Conservation (phyloP, 2,329 filamentous ascomycete species). For the Stagonosporopsis rhizophila region DNA sequence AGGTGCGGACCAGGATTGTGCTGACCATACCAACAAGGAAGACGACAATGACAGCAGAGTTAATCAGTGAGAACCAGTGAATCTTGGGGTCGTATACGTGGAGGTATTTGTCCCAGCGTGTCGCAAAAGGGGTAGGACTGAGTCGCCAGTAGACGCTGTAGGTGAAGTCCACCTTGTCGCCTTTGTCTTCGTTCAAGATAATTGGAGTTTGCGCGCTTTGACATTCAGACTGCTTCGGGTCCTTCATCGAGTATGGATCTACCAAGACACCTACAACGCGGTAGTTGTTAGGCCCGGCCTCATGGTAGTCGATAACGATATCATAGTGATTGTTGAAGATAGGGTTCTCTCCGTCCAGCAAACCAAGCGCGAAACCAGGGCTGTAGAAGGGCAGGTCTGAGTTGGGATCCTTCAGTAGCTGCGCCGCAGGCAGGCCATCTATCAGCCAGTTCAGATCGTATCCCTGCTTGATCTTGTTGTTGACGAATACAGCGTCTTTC, state of each 20-base stretch:
- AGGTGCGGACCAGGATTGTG: constrained; percentile 85
- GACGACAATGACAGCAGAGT: constrained; percentile 92
- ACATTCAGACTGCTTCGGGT: constrained; percentile 69
- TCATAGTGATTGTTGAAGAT: constrained; percentile 94
- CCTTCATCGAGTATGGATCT: constrained; percentile 75
- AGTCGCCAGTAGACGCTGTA: constrained; percentile 91
- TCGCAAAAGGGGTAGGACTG: constrained; percentile 89
- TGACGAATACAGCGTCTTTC: constrained; percentile 77
- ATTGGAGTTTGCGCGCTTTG: constrained; percentile 65
- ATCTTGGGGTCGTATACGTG: constrained; percentile 98
- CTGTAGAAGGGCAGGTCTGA: constrained; percentile 85
- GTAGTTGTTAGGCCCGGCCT: constrained; percentile 74
- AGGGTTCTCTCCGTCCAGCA: constrained; percentile 61
- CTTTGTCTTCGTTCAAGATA: constrained; percentile 68
- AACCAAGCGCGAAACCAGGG: constrained; percentile 85
- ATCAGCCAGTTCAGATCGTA: constrained; percentile 97
- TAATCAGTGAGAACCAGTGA: constrained; percentile 98
- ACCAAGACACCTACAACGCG: constrained; percentile 93
- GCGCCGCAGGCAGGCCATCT: constrained; percentile 90
- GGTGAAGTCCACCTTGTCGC: constrained; percentile 79
- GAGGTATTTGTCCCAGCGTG: constrained; percentile 97
- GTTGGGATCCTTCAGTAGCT: constrained; percentile 77
- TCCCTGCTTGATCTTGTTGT: constrained; percentile 79
- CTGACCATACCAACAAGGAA: constrained; percentile 90
- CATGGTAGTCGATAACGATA: constrained; percentile 90